Conservation (phyloP, 73 alveolate species). For the Stentor coeruleus region DNA sequence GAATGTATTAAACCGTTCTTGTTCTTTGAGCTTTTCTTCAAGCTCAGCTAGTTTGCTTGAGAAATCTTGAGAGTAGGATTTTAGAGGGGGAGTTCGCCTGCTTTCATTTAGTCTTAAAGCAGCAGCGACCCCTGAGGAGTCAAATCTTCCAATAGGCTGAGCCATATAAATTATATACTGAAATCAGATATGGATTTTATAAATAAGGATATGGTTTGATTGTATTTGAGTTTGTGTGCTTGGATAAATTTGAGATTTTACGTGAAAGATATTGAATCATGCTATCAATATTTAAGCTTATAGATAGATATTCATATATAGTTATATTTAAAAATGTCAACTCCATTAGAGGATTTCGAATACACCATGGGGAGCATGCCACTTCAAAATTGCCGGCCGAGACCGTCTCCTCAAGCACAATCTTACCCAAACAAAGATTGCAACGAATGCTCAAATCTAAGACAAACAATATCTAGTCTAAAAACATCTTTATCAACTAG, state of each 20-base stretch:
- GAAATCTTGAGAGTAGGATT: background rate
- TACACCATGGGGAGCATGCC: no score
- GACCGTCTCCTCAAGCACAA: no score
- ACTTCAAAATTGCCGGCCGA: no score
- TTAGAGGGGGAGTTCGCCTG: background rate
- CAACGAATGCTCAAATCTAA: background rate
- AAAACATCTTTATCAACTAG: no score
- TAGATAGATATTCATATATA: no score
- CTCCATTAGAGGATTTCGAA: no score
- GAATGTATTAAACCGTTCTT: conserved; percentile 18
- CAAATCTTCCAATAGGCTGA: background rate
- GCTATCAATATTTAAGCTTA: no score
- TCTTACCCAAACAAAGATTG: no score
- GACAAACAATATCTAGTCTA: background rate
- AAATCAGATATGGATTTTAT: no score
- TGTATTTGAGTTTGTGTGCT: background rate
- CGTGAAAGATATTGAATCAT: no score
- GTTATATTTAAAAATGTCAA: no score
- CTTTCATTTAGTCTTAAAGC: background rate
- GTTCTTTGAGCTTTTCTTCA: conserved; percentile 16
- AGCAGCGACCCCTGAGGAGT: background rate
- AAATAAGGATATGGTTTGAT: background rate
- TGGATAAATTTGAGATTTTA: background rate
- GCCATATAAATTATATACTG: background rate
- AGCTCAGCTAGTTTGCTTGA: background rate